Evolutionary conservation across 2,329 filamentous ascomycete genomes (phyloP), one percentile per base, ranked within the genome.

Genomic region (Ophiostoma tasmaniense): DNA sequence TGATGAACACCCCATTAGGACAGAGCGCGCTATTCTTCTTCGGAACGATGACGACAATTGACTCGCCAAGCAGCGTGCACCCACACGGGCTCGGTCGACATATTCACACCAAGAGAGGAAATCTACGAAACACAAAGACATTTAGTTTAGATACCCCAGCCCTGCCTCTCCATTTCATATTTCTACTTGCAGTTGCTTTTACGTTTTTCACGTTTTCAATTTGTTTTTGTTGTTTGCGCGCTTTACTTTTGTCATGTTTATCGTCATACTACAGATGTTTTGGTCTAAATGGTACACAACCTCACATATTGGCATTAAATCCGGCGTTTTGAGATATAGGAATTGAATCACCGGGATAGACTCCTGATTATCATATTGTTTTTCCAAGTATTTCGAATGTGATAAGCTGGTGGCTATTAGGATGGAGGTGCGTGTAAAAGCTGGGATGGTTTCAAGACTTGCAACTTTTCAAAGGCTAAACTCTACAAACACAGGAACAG

Each of bases 1-100:
- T 33, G 35, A 67, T 35, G 20, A 67, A 33, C 50, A 22, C 35
- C 0, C 30, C 33, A 3, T 62, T 55, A 4, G 71, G 65, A 42
- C 35, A 25, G 71, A 72, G 35, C 67, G 68, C 3, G 65, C 68
- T 20, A 67, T 67, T 11, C 61, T 70, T 1, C 25, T 72, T 61
- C 39, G 65, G 1, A 20, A 25, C 14, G 64, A 39, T 4, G 61
- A 65, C 8, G 64, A 62, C 37, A 59, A 64, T 10, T 69, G 45
- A 65, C 45, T 22, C 28, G n/a, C 37, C 4, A 30, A 6, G 35
- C 33, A 13, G 22, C 10, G 52, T 37, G 14, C 30, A 25, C 30
- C 1, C 20, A 3, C 45, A 25, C 45, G 1, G 33, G 14, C 2
- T 11, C 17, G 13, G 28, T 62, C n/a, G 25, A 39, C 28, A 59